Conservation (phyloP, 2,329 filamentous ascomycete genomes). For the Sporothrix dimorphospora region DNA sequence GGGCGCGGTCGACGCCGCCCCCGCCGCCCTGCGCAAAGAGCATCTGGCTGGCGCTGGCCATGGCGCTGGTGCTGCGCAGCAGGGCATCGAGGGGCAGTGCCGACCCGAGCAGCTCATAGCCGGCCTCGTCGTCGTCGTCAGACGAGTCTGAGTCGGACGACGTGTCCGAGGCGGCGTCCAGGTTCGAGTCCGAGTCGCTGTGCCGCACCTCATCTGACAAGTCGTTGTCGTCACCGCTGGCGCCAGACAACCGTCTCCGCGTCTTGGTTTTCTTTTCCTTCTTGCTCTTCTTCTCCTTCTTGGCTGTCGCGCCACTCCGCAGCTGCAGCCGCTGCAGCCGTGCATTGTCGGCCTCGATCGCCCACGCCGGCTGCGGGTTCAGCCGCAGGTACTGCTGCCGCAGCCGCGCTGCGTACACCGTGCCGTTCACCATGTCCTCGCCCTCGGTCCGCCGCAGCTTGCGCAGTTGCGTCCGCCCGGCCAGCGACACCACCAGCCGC, state of each 20-base stretch:
- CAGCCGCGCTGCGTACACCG: constrained; percentile 80
- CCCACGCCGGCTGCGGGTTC: constrained; percentile 65
- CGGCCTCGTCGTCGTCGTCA: constrained; percentile 49
- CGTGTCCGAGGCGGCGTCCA: constrained; percentile 4
- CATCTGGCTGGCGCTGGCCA: constrained; percentile 53
- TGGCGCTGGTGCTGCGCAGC: constrained; percentile 71
- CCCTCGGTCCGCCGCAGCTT: constrained; percentile 80
- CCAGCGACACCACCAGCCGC: constrained; percentile 79
- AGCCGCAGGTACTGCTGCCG: constrained; percentile 72
- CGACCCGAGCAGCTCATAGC: constrained; percentile 57
- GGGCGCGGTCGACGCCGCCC: constrained; percentile 50
- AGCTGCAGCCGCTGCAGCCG: constrained; percentile 51
- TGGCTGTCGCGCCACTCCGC: constrained; percentile 26
- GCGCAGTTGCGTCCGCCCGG: constrained; percentile 71
- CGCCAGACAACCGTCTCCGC: constrained; percentile 47
- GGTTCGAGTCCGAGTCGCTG: constrained; percentile 17
- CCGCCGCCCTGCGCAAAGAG: constrained; percentile 35
- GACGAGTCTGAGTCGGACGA: constrained; percentile 34
- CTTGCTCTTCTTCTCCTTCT: constrained; percentile 9
- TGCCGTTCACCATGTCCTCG: constrained; percentile 84
- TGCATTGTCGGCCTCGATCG: constrained; percentile 53
- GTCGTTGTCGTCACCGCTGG: background rate
- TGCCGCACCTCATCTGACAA: constrained; percentile 34
- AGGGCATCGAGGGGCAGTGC: constrained; percentile 78
- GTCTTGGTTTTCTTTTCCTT: constrained; percentile 46